Percentiles rank a stretch among this genome's conserved stretches.
These are phyloP conservation scores for Schoenoplectus tabernaemontani DNA, from an alignment of 202 grass and related monocot species.

Conservation along the genomic window DNA sequence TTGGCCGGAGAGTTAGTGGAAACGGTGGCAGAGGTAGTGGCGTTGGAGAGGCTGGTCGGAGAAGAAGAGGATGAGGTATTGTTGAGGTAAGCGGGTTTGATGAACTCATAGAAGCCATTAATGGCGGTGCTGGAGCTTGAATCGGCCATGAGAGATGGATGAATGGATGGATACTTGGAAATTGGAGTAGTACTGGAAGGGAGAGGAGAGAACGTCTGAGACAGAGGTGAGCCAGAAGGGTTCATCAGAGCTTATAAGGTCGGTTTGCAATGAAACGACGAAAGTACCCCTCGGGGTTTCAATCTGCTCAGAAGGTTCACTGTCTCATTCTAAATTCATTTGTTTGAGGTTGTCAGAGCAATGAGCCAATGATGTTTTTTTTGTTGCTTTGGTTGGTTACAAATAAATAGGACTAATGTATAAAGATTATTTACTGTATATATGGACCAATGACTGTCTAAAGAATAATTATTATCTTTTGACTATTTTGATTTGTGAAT, in stretches of 20 bases:
- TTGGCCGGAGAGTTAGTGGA: background rate
- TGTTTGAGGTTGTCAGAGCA: too few species aligned
- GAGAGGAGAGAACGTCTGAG: too few species aligned
- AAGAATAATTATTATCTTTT: too few species aligned
- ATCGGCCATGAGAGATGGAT: constrained; percentile 4
- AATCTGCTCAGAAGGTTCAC: background rate
- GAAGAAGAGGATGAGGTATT: background rate
- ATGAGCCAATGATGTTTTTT: too few species aligned
- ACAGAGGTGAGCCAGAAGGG: background rate
- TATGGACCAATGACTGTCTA: too few species aligned
- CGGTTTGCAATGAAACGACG: background rate
- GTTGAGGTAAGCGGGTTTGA: constrained; percentile 7
- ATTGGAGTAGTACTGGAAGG: background rate
- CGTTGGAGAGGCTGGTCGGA: background rate
- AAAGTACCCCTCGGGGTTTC: background rate
- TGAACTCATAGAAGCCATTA: constrained; percentile 20
- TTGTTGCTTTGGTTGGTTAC: background rate
- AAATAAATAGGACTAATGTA: too few species aligned
- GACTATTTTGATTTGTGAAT: too few species aligned
- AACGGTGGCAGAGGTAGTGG: background rate
- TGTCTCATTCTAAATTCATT: background rate
- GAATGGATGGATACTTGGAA: too few species aligned
- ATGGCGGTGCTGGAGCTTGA: background rate
- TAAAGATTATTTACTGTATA: too few species aligned
- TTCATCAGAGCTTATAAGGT: constrained; percentile 1